phyloP scores from a whole-genome alignment of 2,329 filamentous ascomycete genomes.

The Trichoderma afroharzianum region DNA sequence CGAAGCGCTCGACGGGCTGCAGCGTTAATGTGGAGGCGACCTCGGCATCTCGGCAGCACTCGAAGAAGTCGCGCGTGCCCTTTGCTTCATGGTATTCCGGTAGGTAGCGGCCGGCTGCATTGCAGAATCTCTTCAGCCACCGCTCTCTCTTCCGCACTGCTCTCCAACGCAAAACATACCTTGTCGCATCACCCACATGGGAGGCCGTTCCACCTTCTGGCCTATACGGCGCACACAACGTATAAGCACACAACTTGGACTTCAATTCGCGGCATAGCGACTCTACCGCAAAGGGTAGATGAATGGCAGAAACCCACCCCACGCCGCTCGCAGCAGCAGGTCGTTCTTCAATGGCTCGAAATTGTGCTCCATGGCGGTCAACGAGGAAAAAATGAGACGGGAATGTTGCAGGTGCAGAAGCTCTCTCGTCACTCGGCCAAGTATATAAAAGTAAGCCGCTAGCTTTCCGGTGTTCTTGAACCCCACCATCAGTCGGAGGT shows the following conservation, averaged over 20 bases:
- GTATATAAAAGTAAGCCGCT: background rate
- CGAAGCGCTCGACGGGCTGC: slow-evolving; percentile 89
- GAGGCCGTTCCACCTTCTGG: slow-evolving; percentile 84
- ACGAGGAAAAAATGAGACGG: background rate
- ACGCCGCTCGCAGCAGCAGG: slow-evolving; percentile 81
- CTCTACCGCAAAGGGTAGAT: background rate
- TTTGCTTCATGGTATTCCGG: slow-evolving; percentile 98
- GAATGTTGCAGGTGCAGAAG: background rate
- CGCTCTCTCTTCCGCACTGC: background rate
- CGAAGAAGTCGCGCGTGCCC: slow-evolving; percentile 88
- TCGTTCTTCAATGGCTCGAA: slow-evolving; percentile 92
- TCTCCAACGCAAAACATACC: slow-evolving; percentile 48
- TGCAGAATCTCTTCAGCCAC: background rate
- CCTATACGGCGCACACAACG: slow-evolving; percentile 48
- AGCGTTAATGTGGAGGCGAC: slow-evolving; percentile 90
- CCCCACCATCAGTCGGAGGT: background rate
- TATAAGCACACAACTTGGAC: background rate
- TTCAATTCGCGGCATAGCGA: slow-evolving; percentile 21
- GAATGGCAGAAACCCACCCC: slow-evolving; percentile 58
- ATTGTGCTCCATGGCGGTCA: slow-evolving; percentile 56
- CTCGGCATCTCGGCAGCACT: slow-evolving; percentile 90
- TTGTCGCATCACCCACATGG: slow-evolving; percentile 99
- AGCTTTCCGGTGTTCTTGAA: background rate
- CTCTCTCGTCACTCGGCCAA: background rate
- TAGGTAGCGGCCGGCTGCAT: slow-evolving; percentile 84